phyloP scores from a whole-genome alignment of 73 alveolate genomes.

The Paramecium tetraurelia region DNA sequence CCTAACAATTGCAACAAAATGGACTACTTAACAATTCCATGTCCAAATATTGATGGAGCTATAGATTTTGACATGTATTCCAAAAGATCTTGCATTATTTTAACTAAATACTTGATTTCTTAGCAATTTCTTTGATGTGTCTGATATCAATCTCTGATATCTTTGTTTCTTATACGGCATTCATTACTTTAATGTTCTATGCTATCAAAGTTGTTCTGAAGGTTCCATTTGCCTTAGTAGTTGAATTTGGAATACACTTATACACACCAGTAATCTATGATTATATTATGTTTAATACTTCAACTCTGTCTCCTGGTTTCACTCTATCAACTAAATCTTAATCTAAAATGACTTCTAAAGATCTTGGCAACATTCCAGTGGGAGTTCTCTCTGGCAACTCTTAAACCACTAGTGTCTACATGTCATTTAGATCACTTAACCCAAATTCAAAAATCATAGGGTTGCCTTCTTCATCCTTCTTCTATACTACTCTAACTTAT shows the following conservation, averaged over 20 bases:
- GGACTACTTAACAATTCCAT: slow-evolving; percentile 89
- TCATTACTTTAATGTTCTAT: slow-evolving; percentile 70
- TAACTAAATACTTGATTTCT: slow-evolving; percentile 50
- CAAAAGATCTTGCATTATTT: slow-evolving; percentile 70
- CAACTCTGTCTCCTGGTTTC: slow-evolving; percentile 99
- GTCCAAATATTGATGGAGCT: slow-evolving; percentile 98
- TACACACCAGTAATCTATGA: slow-evolving; percentile 94
- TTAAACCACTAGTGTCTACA: slow-evolving; percentile 88
- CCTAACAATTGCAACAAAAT: slow-evolving; percentile 93
- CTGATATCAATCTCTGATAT: slow-evolving; percentile 84
- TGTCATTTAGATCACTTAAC: slow-evolving; percentile 84
- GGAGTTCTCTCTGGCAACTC: slow-evolving; percentile 99
- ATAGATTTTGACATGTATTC: slow-evolving; percentile 89
- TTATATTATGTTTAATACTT: not conserved
- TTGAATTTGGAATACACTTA: slow-evolving; percentile 75
- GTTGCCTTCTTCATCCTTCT: slow-evolving; percentile 85
- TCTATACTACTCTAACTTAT: slow-evolving; percentile 81
- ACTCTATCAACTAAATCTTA: slow-evolving; percentile 94
- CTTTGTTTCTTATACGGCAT: slow-evolving; percentile 71
- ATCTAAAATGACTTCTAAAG: slow-evolving; percentile 87
- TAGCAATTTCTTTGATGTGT: slow-evolving; percentile 82
- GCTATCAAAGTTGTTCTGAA: slow-evolving; percentile 84
- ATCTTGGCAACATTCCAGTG: slow-evolving; percentile 98
- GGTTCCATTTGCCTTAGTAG: slow-evolving; percentile 74
- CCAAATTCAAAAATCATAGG: slow-evolving; percentile 95